Percentiles rank a stretch among this genome's conserved stretches.
phyloP scores from a whole-genome alignment of 192 early-diverging fungal genomes.

The Gonapodya prolifera region DNA sequence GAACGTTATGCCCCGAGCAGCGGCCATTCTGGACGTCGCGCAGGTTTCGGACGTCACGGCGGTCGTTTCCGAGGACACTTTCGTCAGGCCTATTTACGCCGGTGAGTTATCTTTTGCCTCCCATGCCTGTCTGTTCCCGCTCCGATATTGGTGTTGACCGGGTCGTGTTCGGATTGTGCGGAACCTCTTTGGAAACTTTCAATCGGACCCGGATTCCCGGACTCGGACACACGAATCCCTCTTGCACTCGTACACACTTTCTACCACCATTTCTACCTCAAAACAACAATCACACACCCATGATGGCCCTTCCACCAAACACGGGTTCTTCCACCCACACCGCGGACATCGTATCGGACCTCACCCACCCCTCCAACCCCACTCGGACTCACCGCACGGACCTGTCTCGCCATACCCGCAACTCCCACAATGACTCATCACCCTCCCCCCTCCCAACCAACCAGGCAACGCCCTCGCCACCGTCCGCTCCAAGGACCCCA shows the following conservation, averaged over 20 bases:
- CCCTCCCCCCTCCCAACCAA: background rate
- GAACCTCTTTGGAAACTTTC: too few relatives aligned
- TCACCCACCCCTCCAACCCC: too few relatives aligned
- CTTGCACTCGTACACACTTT: background rate
- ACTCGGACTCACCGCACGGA: too few relatives aligned
- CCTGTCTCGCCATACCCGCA: too few relatives aligned
- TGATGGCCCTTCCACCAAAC: too few relatives aligned
- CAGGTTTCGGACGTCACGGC: conserved; percentile 80
- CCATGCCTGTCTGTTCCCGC: too few relatives aligned
- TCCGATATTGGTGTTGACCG: too few relatives aligned
- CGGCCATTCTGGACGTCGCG: conserved; percentile 80
- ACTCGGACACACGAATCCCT: background rate
- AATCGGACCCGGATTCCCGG: too few relatives aligned
- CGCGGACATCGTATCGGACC: too few relatives aligned
- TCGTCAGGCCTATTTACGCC: conserved; percentile 94
- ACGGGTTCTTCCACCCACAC: too few relatives aligned
- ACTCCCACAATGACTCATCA: too few relatives aligned
- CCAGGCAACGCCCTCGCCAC: conserved; percentile 90
- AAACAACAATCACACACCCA: background rate
- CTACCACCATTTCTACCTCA: background rate
- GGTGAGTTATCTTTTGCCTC: conserved; percentile 37
- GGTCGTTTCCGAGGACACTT: conserved; percentile 69
- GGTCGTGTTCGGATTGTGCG: too few relatives aligned
- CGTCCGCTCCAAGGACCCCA: conserved; percentile 73
- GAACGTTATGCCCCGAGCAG: conserved; percentile 87